A percentile compares a stretch with the other conserved stretches of the same genome.
phyloP scores from a whole-genome alignment of 2,329 filamentous ascomycete genomes.

The Cylindrodendrum hubeiense region DNA sequence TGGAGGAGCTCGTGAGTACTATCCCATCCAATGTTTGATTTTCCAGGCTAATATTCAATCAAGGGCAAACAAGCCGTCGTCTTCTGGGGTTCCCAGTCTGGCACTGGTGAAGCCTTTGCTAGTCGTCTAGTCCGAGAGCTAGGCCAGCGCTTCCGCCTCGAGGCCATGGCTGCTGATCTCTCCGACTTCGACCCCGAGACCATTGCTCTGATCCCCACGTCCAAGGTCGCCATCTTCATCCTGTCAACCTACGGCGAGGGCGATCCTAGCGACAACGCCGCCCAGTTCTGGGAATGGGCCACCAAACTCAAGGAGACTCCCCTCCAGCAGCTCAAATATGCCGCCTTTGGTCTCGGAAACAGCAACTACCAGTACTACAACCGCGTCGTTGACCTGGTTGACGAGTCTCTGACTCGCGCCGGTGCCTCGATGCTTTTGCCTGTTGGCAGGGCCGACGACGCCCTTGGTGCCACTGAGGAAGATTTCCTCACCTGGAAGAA shows the following conservation, averaged over 20 bases:
- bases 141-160: constrained; percentile 16
- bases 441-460: constrained; percentile 46
- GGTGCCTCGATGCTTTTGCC: constrained; percentile 41
- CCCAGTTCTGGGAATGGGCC: constrained; percentile 41
- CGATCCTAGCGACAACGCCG: constrained; percentile 51
- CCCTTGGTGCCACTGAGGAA: constrained; percentile 45
- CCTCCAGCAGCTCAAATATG: constrained; percentile 40
- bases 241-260: constrained; percentile 53
- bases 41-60: background rate
- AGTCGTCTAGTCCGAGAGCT: constrained; percentile 18
- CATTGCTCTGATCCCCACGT: constrained; percentile 43
- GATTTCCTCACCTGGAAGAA: constrained; percentile 50
- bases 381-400: constrained; percentile 42
- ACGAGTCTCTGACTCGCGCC: constrained; percentile 31
- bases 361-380: constrained; percentile 52
- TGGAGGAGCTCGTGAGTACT: constrained; percentile 23
- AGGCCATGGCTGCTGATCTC: constrained; percentile 50
- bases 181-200: constrained; percentile 58
- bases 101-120: constrained; percentile 24
- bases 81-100: constrained; percentile 28
- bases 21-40: background rate
- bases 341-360: constrained; percentile 50
- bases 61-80: constrained; percentile 24
- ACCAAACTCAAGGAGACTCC: constrained; percentile 19
- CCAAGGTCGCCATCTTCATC: constrained; percentile 47